Evolutionary conservation across 2,329 filamentous ascomycete genomes (phyloP).

Genomic region (Graphium sp.): DNA sequence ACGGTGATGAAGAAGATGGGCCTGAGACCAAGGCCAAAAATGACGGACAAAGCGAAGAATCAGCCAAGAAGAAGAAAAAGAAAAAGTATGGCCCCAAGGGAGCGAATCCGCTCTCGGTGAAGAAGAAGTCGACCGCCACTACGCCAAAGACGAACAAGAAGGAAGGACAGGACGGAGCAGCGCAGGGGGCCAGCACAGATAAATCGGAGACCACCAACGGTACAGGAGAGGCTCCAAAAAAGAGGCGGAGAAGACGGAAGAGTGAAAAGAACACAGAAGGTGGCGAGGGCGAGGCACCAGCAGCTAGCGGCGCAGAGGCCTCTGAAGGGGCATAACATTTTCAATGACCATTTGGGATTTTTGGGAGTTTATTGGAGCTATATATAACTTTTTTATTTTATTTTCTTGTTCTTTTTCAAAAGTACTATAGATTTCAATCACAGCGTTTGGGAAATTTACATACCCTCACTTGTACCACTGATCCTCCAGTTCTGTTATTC

Average conservation of each 20-base stretch:
- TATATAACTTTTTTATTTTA: too few species aligned
- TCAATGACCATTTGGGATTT: too few species aligned
- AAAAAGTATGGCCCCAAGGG: slow-evolving; percentile 45
- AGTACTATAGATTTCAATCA: too few species aligned
- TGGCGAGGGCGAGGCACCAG: not conserved
- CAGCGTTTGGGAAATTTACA: too few species aligned
- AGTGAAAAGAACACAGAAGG: not conserved
- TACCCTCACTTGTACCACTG: too few species aligned
- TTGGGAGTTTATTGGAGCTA: too few species aligned
- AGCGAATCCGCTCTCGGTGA: slow-evolving; percentile 54
- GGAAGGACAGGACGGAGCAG: slow-evolving; percentile 1
- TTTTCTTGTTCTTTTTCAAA: too few species aligned
- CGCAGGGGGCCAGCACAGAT: not conserved
- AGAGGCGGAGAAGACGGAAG: not conserved
- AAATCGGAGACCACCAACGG: too few species aligned
- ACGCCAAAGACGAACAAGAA: slow-evolving; percentile 30
- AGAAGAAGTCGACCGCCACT: slow-evolving; percentile 26
- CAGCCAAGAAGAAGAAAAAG: slow-evolving; percentile 34
- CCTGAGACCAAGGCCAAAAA: slow-evolving; percentile 7
- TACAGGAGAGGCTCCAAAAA: too few species aligned
- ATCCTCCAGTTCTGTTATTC: too few species aligned
- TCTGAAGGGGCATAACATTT: too few species aligned
- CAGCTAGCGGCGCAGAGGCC: not conserved
- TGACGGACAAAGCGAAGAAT: too few species aligned
- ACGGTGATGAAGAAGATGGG: slow-evolving; percentile 14